Evolutionary conservation across 1,284 basidiomycete species (phyloP), one percentile per base, ranked within the genome.

Genomic region (Peniophora sp.): DNA sequence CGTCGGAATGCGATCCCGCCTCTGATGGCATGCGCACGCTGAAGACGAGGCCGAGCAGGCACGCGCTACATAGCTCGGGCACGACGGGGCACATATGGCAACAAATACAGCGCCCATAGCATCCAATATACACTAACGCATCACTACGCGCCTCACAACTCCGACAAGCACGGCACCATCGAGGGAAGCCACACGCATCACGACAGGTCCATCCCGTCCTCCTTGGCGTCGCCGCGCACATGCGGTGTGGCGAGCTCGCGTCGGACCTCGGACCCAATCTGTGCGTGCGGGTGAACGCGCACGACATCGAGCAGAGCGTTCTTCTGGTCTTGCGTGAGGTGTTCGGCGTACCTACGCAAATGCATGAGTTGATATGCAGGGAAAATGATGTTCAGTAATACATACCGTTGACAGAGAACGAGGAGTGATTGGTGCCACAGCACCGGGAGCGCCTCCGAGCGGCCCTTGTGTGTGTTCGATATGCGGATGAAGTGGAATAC

Each of bases 401-500:
- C 73, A 51, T 55, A 92, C 90, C 95, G 75, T 70, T 99, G 97
- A 32, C 82, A 85, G 64, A 99, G 98, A 3, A 96, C 92, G 6
- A 99, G 77, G 53, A 99, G 75, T 64, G 90, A 92, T 70, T 99
- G 97, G 65, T 99, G 94, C 97, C 97, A 99, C 12, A 99, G 75
- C 11, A 99, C 97, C 6, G 97, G 97, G 52, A 97, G 75, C 65
- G 85, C 85, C 52, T 86, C 83, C 2, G 79, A 71, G 50, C 86
- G 84, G 12, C 78, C 82, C 65, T 88, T 88, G 66, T 91, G 88
- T n/a, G 86, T 86, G 65, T 94, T 93, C 5, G 91, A 91, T 51
- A 98, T 85, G 35, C 93, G 85, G 60, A 99, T 90, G 66, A 95
- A 99, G 72, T 99, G 97, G 76, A 97, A 97, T 14, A 99, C 94